Conservation (phyloP, 2,329 filamentous ascomycete genomes). For the Didymella sp. region DNA sequence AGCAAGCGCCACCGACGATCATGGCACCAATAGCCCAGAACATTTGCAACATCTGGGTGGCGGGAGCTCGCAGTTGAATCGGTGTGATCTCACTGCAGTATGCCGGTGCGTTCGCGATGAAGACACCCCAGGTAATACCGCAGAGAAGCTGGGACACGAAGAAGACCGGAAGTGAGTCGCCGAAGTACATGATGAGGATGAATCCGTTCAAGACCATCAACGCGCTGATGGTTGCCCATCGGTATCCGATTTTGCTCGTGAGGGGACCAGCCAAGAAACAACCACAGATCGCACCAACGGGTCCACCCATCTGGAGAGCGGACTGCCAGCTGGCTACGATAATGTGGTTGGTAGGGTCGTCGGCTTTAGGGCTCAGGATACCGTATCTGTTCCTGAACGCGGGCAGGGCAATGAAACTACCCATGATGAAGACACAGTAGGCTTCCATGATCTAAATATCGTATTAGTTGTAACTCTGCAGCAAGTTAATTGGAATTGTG, state of each 20-base stretch:
- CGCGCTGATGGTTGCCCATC: constrained; percentile 63
- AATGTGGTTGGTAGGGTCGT: constrained; percentile 36
- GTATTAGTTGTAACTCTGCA: constrained; percentile 22
- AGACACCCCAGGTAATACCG: constrained; percentile 70
- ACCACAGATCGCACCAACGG: constrained; percentile 66
- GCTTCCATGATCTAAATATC: constrained; percentile 67
- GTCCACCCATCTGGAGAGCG: constrained; percentile 63
- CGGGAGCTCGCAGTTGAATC: constrained; percentile 63
- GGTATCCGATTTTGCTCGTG: constrained; percentile 66
- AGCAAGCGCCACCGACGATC: constrained; percentile 65
- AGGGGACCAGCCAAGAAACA: constrained; percentile 67
- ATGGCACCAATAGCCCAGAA: constrained; percentile 69
- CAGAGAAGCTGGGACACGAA: constrained; percentile 65
- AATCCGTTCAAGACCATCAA: constrained; percentile 65
- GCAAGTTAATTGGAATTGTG: constrained; percentile 18
- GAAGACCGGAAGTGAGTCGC: constrained; percentile 54
- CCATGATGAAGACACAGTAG: constrained; percentile 68
- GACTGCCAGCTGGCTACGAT: constrained; percentile 65
- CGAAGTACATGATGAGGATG: constrained; percentile 68
- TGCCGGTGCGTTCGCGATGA: constrained; percentile 69
- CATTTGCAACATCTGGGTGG: constrained; percentile 70
- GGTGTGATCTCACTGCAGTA: constrained; percentile 69
- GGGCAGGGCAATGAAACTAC: constrained; percentile 63
- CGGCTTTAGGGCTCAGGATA: constrained; percentile 40
- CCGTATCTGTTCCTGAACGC: constrained; percentile 59